Evolutionary conservation across 768 basidiomycete species (phyloP).

Genomic region (Tubosaeta sp.): DNA sequence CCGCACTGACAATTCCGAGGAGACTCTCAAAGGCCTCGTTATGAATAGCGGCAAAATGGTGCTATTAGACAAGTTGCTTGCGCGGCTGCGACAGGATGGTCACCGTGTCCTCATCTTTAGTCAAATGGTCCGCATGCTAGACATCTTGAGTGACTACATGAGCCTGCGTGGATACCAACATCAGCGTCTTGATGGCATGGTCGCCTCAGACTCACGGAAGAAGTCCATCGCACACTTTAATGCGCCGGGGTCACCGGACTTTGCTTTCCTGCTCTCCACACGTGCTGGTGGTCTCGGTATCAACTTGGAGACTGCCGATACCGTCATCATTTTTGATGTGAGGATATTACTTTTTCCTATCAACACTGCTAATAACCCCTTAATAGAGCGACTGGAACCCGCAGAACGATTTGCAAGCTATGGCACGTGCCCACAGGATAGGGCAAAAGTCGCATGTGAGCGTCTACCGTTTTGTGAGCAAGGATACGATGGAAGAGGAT

Average conservation of each 20-base stretch:
- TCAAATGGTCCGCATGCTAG: slow-evolving; percentile 98
- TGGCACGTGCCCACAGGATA: slow-evolving; percentile 98
- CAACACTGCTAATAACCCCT: slow-evolving; percentile 8
- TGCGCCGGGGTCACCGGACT: slow-evolving; percentile 86
- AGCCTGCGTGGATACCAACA: slow-evolving; percentile 81
- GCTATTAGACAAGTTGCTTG: slow-evolving; percentile 93
- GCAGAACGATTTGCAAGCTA: slow-evolving; percentile 97
- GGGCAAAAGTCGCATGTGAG: slow-evolving; percentile 98
- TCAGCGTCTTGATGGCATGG: slow-evolving; percentile 94
- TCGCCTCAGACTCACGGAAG: slow-evolving; percentile 88
- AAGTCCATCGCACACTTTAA: slow-evolving; percentile 98
- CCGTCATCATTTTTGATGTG: slow-evolving; percentile 98
- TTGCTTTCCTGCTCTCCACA: slow-evolving; percentile 94
- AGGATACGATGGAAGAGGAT: slow-evolving; percentile 99
- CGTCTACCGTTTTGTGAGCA: slow-evolving; percentile 97
- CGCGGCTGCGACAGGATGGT: slow-evolving; percentile 81
- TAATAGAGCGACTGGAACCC: slow-evolving; percentile 95
- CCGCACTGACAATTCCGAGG: slow-evolving; percentile 58
- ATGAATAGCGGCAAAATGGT: slow-evolving; percentile 99
- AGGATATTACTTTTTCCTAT: slow-evolving; percentile 29
- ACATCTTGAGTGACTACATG: slow-evolving; percentile 99
- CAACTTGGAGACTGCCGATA: slow-evolving; percentile 98
- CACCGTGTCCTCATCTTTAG: slow-evolving; percentile 99
- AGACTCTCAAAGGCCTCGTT: slow-evolving; percentile 90
- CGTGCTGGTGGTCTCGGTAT: slow-evolving; percentile 97